Evolutionary conservation across 2,329 filamentous ascomycete species (phyloP), one percentile per base, ranked within the genome.

Genomic region (Mycosphaerella arachidis): DNA sequence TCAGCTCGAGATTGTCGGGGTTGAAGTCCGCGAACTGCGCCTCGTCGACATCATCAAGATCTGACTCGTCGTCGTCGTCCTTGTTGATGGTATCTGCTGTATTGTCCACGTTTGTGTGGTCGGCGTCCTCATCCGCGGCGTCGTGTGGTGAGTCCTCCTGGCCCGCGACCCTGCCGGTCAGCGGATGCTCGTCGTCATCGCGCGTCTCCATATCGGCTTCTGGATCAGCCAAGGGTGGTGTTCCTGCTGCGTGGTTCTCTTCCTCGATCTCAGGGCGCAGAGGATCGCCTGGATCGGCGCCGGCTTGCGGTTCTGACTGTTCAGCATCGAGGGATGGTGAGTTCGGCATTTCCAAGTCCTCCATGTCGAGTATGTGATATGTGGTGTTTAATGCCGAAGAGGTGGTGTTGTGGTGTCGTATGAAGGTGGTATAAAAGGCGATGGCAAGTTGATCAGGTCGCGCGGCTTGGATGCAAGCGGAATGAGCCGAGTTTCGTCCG

Each of bases 21-120:
- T 88, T 83, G 67, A 87, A 87, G 67, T 87, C 81, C 63, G 85
- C 83, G 65, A 87, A 86, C 69, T 87, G 82, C 45, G 82, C 82
- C 69, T 87, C 85, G 66, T 87, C 84, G 55, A 87, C 78, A 69
- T 87, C 85, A 16, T 84, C 86, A 31, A 88, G 77, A 27, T 74
- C 73, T 3, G 84, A 87, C 65, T 87, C 85, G 57, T 83, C 80
- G 67, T 86, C 84, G 35, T 82, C 71, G 33, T 74, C 76, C 30
- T 69, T 70, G 50, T 69, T 70, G 50, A 52, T 35, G 57, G 74
- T 71, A 53, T 72, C 62, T 31, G 74, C 73, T 43, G 56, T 57
- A 24, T 61, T 63, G 48, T 66, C 63, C 35, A 59, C 56, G 30
- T 65, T 61, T 10, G 48, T 61, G 18, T 55, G 48, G 33, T 63